Conservation (phyloP, 2,329 filamentous ascomycete species). For the Torrubiellomyces zombiae region DNA sequence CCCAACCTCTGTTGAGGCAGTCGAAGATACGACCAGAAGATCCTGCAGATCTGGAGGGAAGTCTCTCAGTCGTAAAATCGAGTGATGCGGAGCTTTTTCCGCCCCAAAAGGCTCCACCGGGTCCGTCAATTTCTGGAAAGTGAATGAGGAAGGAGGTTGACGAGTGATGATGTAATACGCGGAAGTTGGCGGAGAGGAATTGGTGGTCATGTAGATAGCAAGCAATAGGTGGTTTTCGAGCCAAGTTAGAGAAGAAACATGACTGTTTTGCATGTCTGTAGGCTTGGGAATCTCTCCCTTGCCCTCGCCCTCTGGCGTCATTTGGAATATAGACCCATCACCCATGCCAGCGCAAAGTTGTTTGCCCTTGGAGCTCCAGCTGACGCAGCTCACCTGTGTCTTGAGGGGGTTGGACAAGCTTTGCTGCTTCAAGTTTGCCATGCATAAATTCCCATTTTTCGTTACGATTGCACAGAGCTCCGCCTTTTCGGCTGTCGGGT, state of each 20-base stretch:
- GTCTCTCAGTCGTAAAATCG: constrained; percentile 57
- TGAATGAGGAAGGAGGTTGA: constrained; percentile 40
- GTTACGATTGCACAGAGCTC: constrained; percentile 71
- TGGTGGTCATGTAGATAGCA: constrained; percentile 54
- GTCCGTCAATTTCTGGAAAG: constrained; percentile 58
- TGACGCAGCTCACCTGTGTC: constrained; percentile 61
- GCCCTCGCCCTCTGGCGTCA: constrained; percentile 63
- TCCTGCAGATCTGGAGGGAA: constrained; percentile 72
- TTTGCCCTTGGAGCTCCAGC: constrained; percentile 89
- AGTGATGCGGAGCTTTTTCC: constrained; percentile 56
- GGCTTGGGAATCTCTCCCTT: constrained; percentile 71
- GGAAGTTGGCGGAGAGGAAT: constrained; percentile 42
- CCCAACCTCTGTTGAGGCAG: constrained; percentile 62
- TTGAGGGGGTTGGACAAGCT: constrained; percentile 49
- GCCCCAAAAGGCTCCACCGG: constrained; percentile 57
- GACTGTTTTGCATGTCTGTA: constrained; percentile 46
- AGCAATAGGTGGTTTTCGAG: constrained; percentile 78
- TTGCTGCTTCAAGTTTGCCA: constrained; percentile 62
- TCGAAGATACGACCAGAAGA: constrained; percentile 66
- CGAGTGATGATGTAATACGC: constrained; percentile 68
- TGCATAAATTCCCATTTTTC: constrained; percentile 60
- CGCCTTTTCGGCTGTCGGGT: constrained; percentile 57
- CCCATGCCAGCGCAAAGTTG: constrained; percentile 75
- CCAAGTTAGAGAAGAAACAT: constrained; percentile 72
- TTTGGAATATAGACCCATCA: constrained; percentile 65